Evolutionary conservation across 257 asterid species (phyloP).

Genomic region (Buddleja alternifolia): DNA sequence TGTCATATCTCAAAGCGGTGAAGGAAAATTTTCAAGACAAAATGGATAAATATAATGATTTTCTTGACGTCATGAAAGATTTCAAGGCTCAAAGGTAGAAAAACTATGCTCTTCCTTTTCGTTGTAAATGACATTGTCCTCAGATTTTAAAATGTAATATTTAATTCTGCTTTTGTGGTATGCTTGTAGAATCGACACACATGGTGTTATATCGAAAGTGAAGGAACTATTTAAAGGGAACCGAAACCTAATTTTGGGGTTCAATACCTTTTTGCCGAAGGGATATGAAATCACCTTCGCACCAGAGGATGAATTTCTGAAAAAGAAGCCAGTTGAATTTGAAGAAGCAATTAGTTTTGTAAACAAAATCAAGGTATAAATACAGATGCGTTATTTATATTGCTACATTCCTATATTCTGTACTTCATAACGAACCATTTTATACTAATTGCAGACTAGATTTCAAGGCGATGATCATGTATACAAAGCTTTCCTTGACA

Average conservation of each 20-base stretch:
- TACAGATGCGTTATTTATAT: conserved; percentile 9
- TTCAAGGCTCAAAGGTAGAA: conserved; percentile 73
- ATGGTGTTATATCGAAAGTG: conserved; percentile 58
- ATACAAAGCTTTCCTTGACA: conserved; percentile 69
- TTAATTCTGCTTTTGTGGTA: conserved; percentile 1
- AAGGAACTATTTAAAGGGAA: conserved; percentile 67
- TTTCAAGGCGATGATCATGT: conserved; percentile 69
- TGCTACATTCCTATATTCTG: neutral
- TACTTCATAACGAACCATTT: conserved; percentile 13
- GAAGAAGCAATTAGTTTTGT: conserved; percentile 67
- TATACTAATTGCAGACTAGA: conserved; percentile 55
- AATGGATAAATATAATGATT: conserved; percentile 62
- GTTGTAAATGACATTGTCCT: conserved; percentile 19
- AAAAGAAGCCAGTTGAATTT: conserved; percentile 55
- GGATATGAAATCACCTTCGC: conserved; percentile 57
- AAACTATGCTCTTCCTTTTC: neutral
- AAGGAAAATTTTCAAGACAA: conserved; percentile 61
- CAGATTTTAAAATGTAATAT: neutral
- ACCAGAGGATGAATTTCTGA: conserved; percentile 47
- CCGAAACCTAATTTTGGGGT: conserved; percentile 63
- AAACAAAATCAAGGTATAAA: conserved; percentile 64
- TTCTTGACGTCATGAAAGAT: conserved; percentile 77
- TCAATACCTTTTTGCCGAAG: conserved; percentile 72
- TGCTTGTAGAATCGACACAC: conserved; percentile 49
- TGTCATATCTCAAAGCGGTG: conserved; percentile 65